phyloP scores from a whole-genome alignment of 345 rosid genomes.

The Eucalyptus viminalis region DNA sequence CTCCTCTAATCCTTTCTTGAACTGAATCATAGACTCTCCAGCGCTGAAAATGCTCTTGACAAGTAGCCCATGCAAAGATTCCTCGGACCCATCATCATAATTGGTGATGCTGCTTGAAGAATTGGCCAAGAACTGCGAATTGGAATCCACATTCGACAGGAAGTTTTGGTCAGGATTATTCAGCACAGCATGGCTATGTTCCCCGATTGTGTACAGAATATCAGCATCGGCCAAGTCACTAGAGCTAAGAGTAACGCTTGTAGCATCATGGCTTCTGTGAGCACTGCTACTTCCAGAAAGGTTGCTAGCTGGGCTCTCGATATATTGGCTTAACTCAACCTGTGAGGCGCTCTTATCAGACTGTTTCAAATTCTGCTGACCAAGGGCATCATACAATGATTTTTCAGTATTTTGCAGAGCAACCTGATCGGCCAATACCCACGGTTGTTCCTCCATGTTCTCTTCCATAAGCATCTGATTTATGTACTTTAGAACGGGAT shows the following conservation, averaged over 20 bases:
- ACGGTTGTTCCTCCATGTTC: slow-evolving; percentile 38
- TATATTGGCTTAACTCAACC: neutral
- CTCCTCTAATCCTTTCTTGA: slow-evolving; percentile 65
- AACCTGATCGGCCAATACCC: slow-evolving; percentile 36
- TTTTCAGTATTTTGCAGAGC: slow-evolving; percentile 60
- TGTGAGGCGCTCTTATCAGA: neutral
- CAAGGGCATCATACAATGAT: slow-evolving; percentile 46
- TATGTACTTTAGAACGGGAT: slow-evolving; percentile 45
- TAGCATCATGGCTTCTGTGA: neutral
- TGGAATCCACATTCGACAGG: neutral
- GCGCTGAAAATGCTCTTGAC: neutral
- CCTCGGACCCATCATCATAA: neutral
- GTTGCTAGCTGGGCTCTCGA: slow-evolving; percentile 3
- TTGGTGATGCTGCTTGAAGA: neutral
- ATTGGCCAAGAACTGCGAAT: neutral
- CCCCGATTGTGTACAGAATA: neutral
- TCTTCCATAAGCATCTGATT: slow-evolving; percentile 71
- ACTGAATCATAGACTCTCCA: slow-evolving; percentile 33
- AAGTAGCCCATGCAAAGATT: neutral
- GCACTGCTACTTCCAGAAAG: slow-evolving; percentile 7
- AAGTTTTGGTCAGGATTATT: neutral
- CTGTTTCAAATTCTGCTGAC: slow-evolving; percentile 15
- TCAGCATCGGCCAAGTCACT: neutral
- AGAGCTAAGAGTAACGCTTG: neutral
- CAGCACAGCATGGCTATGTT: neutral